Base-by-base conservation (phyloP, 805 yeast genomes). In the Kluyveromyces siamensis region DNA sequence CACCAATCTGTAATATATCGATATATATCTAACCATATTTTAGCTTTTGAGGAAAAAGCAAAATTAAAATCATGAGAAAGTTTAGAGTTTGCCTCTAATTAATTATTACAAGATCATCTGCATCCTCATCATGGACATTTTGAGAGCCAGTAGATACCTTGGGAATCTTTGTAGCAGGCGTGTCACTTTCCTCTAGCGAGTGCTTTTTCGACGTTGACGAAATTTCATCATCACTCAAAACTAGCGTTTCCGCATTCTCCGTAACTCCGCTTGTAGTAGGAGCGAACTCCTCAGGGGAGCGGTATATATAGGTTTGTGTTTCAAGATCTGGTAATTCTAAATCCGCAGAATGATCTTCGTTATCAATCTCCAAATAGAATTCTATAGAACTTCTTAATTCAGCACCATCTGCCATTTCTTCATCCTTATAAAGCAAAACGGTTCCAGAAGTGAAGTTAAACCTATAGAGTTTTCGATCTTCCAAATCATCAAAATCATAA, bases 401-500 rank as follows among this genome's bases (percentile, higher is more conserved):
- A 9, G 52, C 56, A 9, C 49, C 47, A 8, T 57, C 64, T 30
- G 53, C 68, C 53, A 86, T 96, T 39, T 80, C 83, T 47, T 91
- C 96, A 65, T 93, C 99, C 43, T 83, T 79, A 16, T 93, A 73
- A 1, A 83, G 75, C 14, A 93, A 38, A 18, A 83, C 71, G 18
- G 80, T 75, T n/a, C 91, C 93, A 45, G 71, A 67, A 6, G 53
- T 56, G 27, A 89, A 68, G 9, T 84, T 84, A 14, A 83, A 63
- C 1, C 76, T 77, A 1, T 53, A 49, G 16, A 93, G 66, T 0
- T 72, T 62, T 35, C 69, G 71, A 0, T 68, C 70, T 11, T 72
- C 57, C 58, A 91, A 83, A 59, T 90, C 98, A 45, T 87, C 96
- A 63, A 87, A 89, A 59, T 91, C 99, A 49, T 74, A 74, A 66